Conservation (phyloP, 257 asterid species). For the Solanum rostratum region DNA sequence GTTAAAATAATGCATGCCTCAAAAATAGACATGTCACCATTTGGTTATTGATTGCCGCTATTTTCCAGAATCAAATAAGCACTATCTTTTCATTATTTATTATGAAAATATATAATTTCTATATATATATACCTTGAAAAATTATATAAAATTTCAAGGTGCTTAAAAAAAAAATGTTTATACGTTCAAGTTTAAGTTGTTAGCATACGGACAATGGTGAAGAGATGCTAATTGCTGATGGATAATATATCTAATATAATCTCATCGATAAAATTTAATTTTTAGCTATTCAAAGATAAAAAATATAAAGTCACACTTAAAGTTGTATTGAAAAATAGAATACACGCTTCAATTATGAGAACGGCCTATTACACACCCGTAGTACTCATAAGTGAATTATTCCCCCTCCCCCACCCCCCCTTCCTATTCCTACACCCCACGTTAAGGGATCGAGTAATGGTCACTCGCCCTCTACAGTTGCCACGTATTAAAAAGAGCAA, state of each 20-base stretch:
- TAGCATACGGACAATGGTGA: background rate
- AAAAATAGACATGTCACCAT: background rate
- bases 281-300: background rate
- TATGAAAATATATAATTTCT: background rate
- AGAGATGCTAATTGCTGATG: rapidly evolving
- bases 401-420: rapidly evolving
- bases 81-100: background rate
- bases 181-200: background rate
- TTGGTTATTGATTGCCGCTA: background rate
- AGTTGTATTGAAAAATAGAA: too few species aligned
- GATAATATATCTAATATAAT: background rate
- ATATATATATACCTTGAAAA: background rate
- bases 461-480: too few species aligned
- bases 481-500: too few species aligned
- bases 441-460: too few species aligned
- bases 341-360: too few species aligned
- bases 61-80: background rate
- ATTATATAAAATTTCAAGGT: background rate
- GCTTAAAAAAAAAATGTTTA: background rate
- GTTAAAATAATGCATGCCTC: background rate
- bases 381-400: too few species aligned
- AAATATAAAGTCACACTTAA: too few species aligned
- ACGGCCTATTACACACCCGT: too few species aligned
- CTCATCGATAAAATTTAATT: background rate
- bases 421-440: too few species aligned